Evolutionary conservation across 148 eudicot genomes (phyloP), one percentile per base, ranked within the genome.

Genomic region (Camellia japonica): DNA sequence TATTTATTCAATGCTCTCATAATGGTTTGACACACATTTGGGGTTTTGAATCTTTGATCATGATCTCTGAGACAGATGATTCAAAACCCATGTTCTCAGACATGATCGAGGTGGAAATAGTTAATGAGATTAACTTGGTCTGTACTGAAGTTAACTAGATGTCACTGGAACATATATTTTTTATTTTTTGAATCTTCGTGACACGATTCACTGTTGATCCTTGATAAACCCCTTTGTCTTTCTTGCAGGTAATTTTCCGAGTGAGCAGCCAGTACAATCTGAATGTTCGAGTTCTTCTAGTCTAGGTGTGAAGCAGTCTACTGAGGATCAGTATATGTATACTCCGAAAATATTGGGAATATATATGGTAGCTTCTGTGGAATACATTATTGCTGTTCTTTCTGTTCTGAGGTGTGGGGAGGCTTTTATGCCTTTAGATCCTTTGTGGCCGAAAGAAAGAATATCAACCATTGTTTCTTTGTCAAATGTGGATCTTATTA

Each of bases 371-470:
- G 97, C 97, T 63, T 95, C 97, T 38, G 90, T 86, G 16, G 93
- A 95, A 62, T 95, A 93, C 84, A 86, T 95, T 19, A 73, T 91
- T 81, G 71, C 88, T 61, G 89, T 95, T 82, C 91, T 95, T 54
- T 92, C 99, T 74, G 85, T 93, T 56, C 72, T 95, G 78, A 87
- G 94, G 76, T 87, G 88, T 67, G 99, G 97, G 81, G 88, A 82
- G 82, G 94, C 90, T 85, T 95, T 95, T 81, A 85, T 95, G 74
- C 92, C 97, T 41, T 55, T 95, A 76, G 97, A 95, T 80, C 91
- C 99, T 51, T 82, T 78, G 61, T 95, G 97, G 99, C 97, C 99
- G 8, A 90, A 83, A 55, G 88, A 90, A 60, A 92, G 92, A 83
- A 82, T 95, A 80, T 84, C 87, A 76, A 85, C 90, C 5, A 44